Base-by-base conservation (phyloP, 257 asterid genomes). In the Solanum medicagineum region DNA sequence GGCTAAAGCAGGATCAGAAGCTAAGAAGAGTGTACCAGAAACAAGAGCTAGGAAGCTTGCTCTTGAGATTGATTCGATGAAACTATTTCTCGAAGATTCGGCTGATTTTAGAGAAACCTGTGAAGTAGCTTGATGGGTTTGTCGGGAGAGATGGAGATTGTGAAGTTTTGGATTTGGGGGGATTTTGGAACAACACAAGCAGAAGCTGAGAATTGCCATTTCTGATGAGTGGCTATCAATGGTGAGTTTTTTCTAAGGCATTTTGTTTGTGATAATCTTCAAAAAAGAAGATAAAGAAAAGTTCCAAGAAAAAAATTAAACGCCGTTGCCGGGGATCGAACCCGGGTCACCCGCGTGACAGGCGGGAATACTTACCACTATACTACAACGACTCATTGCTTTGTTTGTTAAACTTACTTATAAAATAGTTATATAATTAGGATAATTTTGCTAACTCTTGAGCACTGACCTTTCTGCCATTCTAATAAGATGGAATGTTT, bases 331-430 rank as follows among this genome's bases (percentile, higher is more conserved):
- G 97, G 97, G 97, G 98, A 94, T 92, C 95, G 97, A 95, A 94
- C 97, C 97, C 95, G 96, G 97, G 98, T 95, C 96, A 86, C 95
- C 96, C 94, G 96, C 94, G 97, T 93, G 94, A 93, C 98, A 95
- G 97, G 99, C 93, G 93, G 96, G 95, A 89, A 92, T 95, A 93
- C 99, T 94, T 14, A 94, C 97, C 97, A 92, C 99, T 95, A 93
- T 44, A 13, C 81, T 71, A 20, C 54, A 42, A 71, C 56, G 89
- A 86, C 87, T 54, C 3, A 68, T 44, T 19, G 54, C 13, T 56
- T 2, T 0, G 0, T 2, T 7, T 17, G 24, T 15, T 6, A 54
- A 54, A 0, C 2, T 10, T 10, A 49, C n/a, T n/a, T n/a, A n/a
- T n/a, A 7, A 45, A 45, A 45, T 8, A 45, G 8, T 8, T 8